These are phyloP conservation scores for Talaromyces sp. DNA, from an alignment of 2,329 filamentous ascomycete genomes.

Conservation along the genomic window DNA sequence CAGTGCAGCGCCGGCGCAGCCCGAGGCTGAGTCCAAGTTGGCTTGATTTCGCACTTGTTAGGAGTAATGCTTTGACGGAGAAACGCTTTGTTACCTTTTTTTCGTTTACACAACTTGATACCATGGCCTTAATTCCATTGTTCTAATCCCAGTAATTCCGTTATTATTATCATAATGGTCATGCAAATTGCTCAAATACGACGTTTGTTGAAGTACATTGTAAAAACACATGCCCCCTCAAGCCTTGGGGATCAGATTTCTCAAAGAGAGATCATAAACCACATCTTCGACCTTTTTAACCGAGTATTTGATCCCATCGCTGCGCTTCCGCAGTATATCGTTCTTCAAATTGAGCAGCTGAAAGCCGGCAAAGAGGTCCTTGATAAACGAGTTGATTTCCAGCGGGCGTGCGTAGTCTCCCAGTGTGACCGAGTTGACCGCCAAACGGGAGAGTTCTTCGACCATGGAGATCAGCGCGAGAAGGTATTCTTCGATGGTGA, in stretches of 20 bases:
- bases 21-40: conserved; percentile 5
- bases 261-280: conserved; percentile 87
- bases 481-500: conserved; percentile 96
- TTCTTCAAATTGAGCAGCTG: conserved; percentile 98
- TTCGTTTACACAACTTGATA: neutral
- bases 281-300: conserved; percentile 98
- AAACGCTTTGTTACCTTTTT: neutral
- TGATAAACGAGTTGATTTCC: conserved; percentile 85
- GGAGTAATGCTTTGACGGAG: neutral
- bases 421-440: conserved; percentile 89
- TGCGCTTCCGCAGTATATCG: conserved; percentile 77
- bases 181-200: neutral
- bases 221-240: neutral
- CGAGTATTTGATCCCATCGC: conserved; percentile 92
- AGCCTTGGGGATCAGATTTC: conserved; percentile 65
- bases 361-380: conserved; percentile 92
- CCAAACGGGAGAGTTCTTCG: conserved; percentile 83
- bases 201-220: neutral
- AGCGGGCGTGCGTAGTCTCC: conserved; percentile 82
- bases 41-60: neutral
- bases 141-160: neutral
- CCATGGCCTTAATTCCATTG: neutral
- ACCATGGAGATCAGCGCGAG: conserved; percentile 80
- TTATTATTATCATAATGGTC: neutral
- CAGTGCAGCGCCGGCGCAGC: conserved; percentile 4